A percentile compares a stretch with the other conserved stretches of the same genome.
phyloP scores from a whole-genome alignment of 2,329 filamentous ascomycete genomes.

The Fusarium scirpi region DNA sequence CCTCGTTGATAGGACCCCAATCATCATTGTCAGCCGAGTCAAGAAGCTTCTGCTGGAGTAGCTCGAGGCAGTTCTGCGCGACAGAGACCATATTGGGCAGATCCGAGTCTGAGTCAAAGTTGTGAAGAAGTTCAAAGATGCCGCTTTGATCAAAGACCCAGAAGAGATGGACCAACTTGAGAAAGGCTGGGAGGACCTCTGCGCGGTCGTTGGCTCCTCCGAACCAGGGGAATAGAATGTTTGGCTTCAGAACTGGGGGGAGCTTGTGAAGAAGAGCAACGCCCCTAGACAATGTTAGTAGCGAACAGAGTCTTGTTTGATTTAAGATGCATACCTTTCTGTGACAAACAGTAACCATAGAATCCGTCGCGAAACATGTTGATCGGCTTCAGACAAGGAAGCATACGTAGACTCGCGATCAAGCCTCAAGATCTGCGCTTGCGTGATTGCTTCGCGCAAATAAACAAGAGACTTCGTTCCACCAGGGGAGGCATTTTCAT shows the following conservation, averaged over 20 bases:
- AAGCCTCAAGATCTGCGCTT: constrained; percentile 62
- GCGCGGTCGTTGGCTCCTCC: constrained; percentile 55
- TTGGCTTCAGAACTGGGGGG: constrained; percentile 58
- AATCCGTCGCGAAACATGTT: constrained; percentile 59
- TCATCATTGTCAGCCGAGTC: constrained; percentile 55
- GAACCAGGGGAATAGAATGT: constrained; percentile 53
- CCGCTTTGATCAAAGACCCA: constrained; percentile 63
- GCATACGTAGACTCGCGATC: constrained; percentile 59
- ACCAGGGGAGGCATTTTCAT: constrained; percentile 62
- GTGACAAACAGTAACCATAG: constrained; percentile 64
- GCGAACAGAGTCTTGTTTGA: accelerated
- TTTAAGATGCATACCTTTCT: constrained; percentile 47
- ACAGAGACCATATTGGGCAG: constrained; percentile 48
- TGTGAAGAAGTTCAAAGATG: constrained; percentile 60
- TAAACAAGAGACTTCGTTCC: constrained; percentile 61
- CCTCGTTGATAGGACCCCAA: constrained; percentile 56
- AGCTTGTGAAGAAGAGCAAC: constrained; percentile 64
- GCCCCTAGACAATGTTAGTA: constrained; percentile 50
- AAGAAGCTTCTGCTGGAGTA: constrained; percentile 58
- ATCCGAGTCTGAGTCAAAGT: constrained; percentile 52
- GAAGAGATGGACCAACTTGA: constrained; percentile 62
- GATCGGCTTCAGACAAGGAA: constrained; percentile 52
- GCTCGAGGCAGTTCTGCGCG: constrained; percentile 51
- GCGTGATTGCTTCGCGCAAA: constrained; percentile 63
- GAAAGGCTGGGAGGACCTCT: constrained; percentile 61